Conservation (phyloP, 352 stramenopile species). For the Pythium pyrilobum region DNA sequence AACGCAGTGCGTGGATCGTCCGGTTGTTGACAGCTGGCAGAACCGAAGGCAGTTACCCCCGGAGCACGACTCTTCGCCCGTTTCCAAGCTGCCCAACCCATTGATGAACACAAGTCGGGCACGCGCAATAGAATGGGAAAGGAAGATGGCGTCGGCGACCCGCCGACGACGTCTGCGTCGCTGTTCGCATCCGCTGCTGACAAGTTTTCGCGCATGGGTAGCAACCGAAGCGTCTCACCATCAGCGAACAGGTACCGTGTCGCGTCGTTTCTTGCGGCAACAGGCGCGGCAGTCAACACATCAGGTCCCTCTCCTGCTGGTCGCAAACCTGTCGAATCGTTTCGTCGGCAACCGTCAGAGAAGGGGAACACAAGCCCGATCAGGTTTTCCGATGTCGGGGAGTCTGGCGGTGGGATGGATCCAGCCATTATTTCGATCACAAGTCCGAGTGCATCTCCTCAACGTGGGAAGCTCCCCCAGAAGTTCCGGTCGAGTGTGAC, state of each 20-base stretch:
- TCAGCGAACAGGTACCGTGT: constrained; percentile 5
- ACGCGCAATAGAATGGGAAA: no score
- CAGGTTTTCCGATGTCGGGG: constrained; percentile 7
- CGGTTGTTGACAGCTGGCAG: no score
- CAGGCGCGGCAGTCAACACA: background rate
- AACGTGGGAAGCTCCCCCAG: constrained; percentile 31
- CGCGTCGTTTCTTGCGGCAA: background rate
- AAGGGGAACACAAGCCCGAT: background rate
- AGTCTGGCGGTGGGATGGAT: background rate
- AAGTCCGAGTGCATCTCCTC: background rate
- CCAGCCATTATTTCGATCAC: background rate
- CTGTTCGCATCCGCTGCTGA: constrained; percentile 7
- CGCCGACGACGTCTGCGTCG: background rate
- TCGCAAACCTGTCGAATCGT: no score
- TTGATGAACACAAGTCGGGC: no score
- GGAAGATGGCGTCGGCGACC: background rate
- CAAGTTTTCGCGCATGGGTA: constrained; percentile 7
- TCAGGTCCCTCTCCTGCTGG: no score
- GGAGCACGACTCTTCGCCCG: no score
- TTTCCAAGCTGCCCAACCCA: no score
- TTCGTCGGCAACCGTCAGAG: constrained; percentile 4
- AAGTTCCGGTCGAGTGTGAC: constrained; percentile 53
- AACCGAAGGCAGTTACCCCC: no score
- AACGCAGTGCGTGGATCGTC: no score
- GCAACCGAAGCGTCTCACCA: constrained; percentile 5